Percentiles rank a stretch among this genome's conserved stretches.
Evolutionary conservation across 2,329 filamentous ascomycete species (phyloP).

Genomic region (Ophiocordyceps camponoti-rufipedis): DNA sequence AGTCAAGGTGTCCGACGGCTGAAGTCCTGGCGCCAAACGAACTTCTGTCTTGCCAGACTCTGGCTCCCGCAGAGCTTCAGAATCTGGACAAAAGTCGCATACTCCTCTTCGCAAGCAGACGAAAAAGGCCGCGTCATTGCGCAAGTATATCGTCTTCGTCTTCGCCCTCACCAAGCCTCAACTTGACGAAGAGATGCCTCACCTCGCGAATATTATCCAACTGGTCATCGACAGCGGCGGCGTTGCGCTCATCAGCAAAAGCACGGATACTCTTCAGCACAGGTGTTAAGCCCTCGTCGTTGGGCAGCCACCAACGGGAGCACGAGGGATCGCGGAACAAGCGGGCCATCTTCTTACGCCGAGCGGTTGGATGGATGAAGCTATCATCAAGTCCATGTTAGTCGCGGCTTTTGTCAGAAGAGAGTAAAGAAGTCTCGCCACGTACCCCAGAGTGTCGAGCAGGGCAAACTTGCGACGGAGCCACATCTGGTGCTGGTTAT

Average conservation of each 20-base stretch:
- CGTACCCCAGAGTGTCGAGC: slow-evolving; percentile 65
- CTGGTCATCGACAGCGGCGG: slow-evolving; percentile 35
- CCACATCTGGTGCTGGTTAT: slow-evolving; percentile 60
- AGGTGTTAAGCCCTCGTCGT: slow-evolving; percentile 56
- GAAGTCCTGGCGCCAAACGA: too few species aligned
- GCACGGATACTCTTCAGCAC: slow-evolving; percentile 61
- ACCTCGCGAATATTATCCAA: slow-evolving; percentile 56
- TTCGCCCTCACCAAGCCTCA: slow-evolving; percentile 16
- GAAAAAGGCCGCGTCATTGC: too few species aligned
- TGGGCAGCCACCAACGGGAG: slow-evolving; percentile 75
- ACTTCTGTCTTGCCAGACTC: too few species aligned
- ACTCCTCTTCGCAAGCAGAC: not conserved
- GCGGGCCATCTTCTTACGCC: slow-evolving; percentile 58
- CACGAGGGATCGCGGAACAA: slow-evolving; percentile 56
- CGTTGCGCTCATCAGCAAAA: slow-evolving; percentile 63
- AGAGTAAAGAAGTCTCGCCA: not conserved
- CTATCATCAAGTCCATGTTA: slow-evolving; percentile 22
- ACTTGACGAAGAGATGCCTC: slow-evolving; percentile 50
- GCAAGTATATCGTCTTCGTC: not conserved
- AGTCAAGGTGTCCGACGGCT: too few species aligned
- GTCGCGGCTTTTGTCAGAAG: too few species aligned
- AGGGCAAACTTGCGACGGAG: slow-evolving; percentile 59
- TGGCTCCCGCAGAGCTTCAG: too few species aligned
- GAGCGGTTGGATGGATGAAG: slow-evolving; percentile 62
- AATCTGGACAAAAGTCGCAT: too few species aligned